These are phyloP conservation scores for Aspergillus bridgeri DNA, from an alignment of 495 filamentous ascomycete species.

Conservation along the genomic window DNA sequence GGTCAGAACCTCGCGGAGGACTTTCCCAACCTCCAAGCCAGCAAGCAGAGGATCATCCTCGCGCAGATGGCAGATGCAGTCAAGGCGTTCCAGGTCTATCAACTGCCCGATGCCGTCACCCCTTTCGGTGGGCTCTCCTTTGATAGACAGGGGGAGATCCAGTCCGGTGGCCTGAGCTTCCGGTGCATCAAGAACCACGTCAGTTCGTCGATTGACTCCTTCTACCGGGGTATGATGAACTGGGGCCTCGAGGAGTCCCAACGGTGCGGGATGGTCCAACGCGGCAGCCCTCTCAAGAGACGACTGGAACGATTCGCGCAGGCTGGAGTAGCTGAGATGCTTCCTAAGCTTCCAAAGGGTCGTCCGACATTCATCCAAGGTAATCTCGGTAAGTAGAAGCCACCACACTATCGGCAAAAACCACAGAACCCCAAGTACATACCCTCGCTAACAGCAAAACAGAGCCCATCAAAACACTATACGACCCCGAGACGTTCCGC, in stretches of 20 bases:
- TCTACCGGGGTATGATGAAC: not conserved
- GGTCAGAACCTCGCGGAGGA: not conserved
- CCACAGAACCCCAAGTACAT: too few relatives aligned
- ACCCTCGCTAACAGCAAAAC: not conserved
- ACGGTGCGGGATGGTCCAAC: not conserved
- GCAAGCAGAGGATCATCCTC: not conserved
- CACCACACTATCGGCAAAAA: not conserved
- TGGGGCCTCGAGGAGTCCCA: not conserved
- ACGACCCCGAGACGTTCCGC: not conserved
- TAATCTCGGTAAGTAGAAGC: not conserved
- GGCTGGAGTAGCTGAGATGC: not conserved
- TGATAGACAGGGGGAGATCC: not conserved
- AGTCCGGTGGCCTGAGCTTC: not conserved
- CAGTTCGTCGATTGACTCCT: not conserved
- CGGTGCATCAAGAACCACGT: not conserved
- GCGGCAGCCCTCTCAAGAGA: not conserved
- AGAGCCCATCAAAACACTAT: not conserved
- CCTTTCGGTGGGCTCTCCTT: not conserved
- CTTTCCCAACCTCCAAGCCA: not conserved
- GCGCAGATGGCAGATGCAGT: not conserved
- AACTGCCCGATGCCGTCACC: not conserved
- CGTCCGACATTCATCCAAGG: conserved; percentile 3
- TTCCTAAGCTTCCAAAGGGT: not conserved
- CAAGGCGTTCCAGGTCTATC: conserved; percentile 1
- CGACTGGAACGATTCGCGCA: not conserved